Base-by-base conservation (phyloP, 1,139 yeast genomes). In the Diutina pseudorugosa region DNA sequence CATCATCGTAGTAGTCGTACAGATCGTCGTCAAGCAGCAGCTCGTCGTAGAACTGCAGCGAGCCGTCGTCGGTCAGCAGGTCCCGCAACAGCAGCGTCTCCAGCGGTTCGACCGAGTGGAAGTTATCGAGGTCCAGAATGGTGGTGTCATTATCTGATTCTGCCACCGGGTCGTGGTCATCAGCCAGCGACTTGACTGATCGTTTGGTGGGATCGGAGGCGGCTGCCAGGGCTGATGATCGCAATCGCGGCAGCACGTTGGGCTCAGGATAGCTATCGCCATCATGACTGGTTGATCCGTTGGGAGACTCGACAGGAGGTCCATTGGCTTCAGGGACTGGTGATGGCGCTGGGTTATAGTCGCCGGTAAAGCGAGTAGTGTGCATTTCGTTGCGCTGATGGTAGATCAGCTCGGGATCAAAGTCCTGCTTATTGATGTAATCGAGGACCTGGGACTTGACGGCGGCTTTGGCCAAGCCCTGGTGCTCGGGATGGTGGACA, bases 351-450 rank as follows among this genome's bases (percentile, higher is more conserved):
- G 60, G 58, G 44, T 55, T 53, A 53, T 58, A 58, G 30, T 55
- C 60, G 14, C 58, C 63, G 43, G 63, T 67, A 50, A 69, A 69
- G 19, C 62, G 65, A 23, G 75, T 68, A 56, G 68, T 60, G 53
- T 68, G 67, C 55, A 61, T 62, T 48, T 60, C 58, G 57, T 70
- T 72, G 51, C 76, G 63, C 52, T 72, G 73, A 14, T 67, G 63
- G 55, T 62, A 73, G 51, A 73, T 60, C 42, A 67, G 72, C 57
- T 70, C 66, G 30, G 76, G 65, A 54, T 69, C 63, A 52, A 70
- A 68, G 44, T 60, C 61, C 50, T 59, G 57, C 20, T 58, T 56
- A 51, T 62, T 60, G 52, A 70, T 66, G 53, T 67, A 66, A 55
- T 60, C 63, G 19, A 70, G 59, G 36, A 71, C 75, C 40, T 45